phyloP scores from a whole-genome alignment of 495 filamentous ascomycete species.

The Rostrohypoxylon terebratum region DNA sequence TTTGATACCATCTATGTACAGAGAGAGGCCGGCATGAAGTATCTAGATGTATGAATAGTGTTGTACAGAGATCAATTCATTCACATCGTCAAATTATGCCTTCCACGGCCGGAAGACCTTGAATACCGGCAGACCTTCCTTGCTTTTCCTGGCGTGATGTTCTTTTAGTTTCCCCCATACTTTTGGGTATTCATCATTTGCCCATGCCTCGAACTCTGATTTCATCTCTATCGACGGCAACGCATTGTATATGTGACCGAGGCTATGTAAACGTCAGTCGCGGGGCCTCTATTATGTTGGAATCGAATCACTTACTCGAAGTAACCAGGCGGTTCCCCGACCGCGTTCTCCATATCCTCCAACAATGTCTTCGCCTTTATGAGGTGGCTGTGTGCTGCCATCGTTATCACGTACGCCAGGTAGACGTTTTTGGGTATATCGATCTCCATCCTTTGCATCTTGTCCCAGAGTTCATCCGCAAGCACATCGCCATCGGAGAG shows the following conservation, averaged over 20 bases:
- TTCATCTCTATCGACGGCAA: conserved; percentile 70
- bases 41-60: conserved; percentile 47
- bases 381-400: conserved; percentile 75
- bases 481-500: conserved; percentile 69
- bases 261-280: conserved; percentile 56
- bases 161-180: conserved; percentile 73
- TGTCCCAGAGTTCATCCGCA: conserved; percentile 79
- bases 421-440: conserved; percentile 78
- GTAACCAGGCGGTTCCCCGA: conserved; percentile 71
- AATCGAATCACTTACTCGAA: conserved; percentile 72
- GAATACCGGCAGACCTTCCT: conserved; percentile 55
- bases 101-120: conserved; percentile 58
- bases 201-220: conserved; percentile 78
- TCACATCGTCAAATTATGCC: conserved; percentile 49
- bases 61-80: conserved; percentile 46
- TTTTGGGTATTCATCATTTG: conserved; percentile 70
- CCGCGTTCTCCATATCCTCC: conserved; percentile 70
- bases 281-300: neutral
- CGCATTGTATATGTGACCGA: conserved; percentile 80
- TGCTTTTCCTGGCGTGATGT: conserved; percentile 54
- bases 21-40: conserved; percentile 31
- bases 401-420: conserved; percentile 75
- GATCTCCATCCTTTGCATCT: conserved; percentile 79
- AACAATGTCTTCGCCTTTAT: conserved; percentile 73
- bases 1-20: conserved; percentile 45